These are phyloP conservation scores for Cardiospermum halicacabum DNA, from an alignment of 345 rosid genomes.

Conservation along the genomic window DNA sequence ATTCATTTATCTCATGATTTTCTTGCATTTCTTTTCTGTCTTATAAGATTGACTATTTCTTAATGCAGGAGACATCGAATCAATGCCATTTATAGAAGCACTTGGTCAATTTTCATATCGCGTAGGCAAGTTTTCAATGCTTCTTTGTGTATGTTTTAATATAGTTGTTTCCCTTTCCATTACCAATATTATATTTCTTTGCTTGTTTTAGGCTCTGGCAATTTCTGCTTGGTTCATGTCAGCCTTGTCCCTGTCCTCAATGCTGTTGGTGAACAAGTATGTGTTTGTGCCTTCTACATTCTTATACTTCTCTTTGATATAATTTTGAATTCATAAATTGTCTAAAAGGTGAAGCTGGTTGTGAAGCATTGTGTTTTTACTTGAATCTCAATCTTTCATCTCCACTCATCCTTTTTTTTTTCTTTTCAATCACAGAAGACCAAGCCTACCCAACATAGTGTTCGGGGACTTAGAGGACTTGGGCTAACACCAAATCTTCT, in stretches of 20 bases:
- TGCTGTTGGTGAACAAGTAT: conserved; percentile 97
- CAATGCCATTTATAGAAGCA: conserved; percentile 96
- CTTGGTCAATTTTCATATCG: conserved; percentile 90
- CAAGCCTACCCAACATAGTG: conserved; percentile 98
- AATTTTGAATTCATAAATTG: background rate
- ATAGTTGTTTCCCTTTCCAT: background rate
- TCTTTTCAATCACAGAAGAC: conserved; percentile 56
- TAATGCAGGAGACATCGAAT: conserved; percentile 89
- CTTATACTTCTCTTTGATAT: background rate
- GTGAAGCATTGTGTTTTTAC: conserved; percentile 1
- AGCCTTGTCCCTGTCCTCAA: conserved; percentile 97
- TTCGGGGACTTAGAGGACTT: conserved; percentile 80
- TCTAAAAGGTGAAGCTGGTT: conserved; percentile 2
- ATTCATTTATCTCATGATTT: background rate
- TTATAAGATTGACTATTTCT: background rate
- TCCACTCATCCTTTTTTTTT: background rate
- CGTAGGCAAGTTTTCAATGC: conserved; percentile 52
- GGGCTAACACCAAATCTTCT: conserved; percentile 86
- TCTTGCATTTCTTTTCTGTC: background rate
- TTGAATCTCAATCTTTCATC: background rate
- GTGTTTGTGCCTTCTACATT: background rate
- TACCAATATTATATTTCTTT: background rate
- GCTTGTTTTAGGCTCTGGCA: conserved; percentile 62
- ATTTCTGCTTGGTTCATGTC: conserved; percentile 95
- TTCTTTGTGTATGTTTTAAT: background rate